Base-by-base conservation (phyloP, 2,329 filamentous ascomycete species). In the Colletotrichum endophyticum region DNA sequence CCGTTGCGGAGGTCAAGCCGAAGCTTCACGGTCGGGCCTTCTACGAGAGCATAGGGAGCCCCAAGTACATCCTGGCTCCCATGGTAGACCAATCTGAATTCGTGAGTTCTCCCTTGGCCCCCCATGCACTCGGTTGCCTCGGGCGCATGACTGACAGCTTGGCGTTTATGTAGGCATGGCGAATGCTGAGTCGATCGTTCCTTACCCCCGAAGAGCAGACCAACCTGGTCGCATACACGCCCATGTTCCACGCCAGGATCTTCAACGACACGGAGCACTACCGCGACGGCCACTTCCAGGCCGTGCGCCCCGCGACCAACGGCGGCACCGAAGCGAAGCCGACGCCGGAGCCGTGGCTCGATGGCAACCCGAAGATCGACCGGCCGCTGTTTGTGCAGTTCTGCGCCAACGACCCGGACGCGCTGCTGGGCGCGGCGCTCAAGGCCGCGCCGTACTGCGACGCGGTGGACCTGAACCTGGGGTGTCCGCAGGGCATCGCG, bases 41-140 rank as follows among this genome's bases (percentile, higher is more conserved):
- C 84, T 99, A 99, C 83, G 93, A 98, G 87, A 98, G 95, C 83
- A 94, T 99, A 77, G 97, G 97, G 27, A 96, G 94, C 76, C 97
- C 97, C 3, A 98, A 95, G 86, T 93, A 94, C 79, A 92, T 99
- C 34, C 91, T 99, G 72, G 97, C 97, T 39, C 97, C 97, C 44
- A 99, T 99, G 97, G 97, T 99, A 27, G 96, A 99, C 83, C 95
- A 98, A 85, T 98, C 96, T 36, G 97, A 99, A 88, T 98, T 99
- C 88, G 96, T 98, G 88, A 79, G 94, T 88, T 30, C 12, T 19
- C 27, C 28, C 27, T 22, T 34, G 22, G 13, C 5, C 53, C 6
- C 53, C 53, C 27, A 25, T 53, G 32, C 22, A 62, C 78, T 68
- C 74, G 39, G 13, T 28, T 6, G 30, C 25, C 19, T 77, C 22